Percentiles rank a stretch among this genome's conserved stretches.
phyloP scores from a whole-genome alignment of 2,329 filamentous ascomycete species.

The Penicillium sp. region DNA sequence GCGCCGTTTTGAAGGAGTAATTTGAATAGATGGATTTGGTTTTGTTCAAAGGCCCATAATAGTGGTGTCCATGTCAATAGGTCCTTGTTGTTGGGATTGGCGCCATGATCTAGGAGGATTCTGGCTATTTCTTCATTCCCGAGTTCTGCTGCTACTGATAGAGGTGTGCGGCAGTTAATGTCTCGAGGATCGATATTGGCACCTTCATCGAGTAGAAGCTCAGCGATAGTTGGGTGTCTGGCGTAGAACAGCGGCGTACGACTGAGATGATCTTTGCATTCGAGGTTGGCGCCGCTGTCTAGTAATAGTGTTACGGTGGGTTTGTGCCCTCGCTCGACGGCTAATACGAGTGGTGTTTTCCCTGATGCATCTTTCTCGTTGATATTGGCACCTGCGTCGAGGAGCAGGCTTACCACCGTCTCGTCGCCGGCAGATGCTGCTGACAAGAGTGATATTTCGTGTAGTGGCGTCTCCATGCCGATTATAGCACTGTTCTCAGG shows the following conservation, averaged over 20 bases:
- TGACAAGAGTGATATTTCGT: not conserved
- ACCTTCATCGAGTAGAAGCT: not conserved
- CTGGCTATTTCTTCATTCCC: not conserved
- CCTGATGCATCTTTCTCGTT: not conserved
- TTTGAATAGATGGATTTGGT: not conserved
- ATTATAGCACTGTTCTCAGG: not conserved
- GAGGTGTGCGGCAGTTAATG: not conserved
- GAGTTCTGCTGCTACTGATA: not conserved
- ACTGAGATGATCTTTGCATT: not conserved
- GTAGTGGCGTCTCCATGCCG: not conserved
- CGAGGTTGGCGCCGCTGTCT: not conserved
- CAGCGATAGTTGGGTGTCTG: not conserved
- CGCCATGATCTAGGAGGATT: not conserved
- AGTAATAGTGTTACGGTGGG: not conserved
- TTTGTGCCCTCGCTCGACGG: not conserved
- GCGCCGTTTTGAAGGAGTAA: not conserved
- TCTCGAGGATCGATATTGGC: not conserved
- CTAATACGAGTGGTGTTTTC: not conserved
- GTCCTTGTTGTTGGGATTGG: not conserved
- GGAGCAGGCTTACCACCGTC: not conserved
- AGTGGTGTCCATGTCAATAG: not conserved
- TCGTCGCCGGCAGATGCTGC: not conserved
- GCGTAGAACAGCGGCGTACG: not conserved
- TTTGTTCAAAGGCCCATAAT: not conserved
- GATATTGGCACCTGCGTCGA: slow-evolving; percentile 2